Percentiles rank a stretch among this genome's conserved stretches.
These are phyloP conservation scores for Zygoascus meyerae DNA, from an alignment of 1,139 yeast genomes.

Conservation along the genomic window DNA sequence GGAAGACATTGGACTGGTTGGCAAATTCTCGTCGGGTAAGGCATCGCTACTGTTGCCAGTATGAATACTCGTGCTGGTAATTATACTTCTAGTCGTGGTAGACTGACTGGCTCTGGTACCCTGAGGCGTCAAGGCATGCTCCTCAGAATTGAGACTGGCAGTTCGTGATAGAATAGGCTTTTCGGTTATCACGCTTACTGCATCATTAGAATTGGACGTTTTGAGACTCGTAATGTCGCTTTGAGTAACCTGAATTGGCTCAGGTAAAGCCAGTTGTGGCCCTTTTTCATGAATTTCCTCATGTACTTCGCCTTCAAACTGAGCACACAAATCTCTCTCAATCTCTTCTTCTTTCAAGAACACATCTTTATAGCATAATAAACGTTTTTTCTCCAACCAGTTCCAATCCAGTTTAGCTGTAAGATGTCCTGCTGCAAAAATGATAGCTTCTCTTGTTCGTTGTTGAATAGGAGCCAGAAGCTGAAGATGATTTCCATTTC, in stretches of 20 bases:
- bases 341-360: slow-evolving; percentile 33
- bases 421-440: slow-evolving; percentile 41
- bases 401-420: slow-evolving; percentile 51
- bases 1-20: not conserved
- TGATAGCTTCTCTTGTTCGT: slow-evolving; percentile 45
- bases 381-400: slow-evolving; percentile 46
- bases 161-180: not conserved
- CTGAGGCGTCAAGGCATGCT: not conserved
- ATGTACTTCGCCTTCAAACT: not conserved
- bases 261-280: too few relatives aligned
- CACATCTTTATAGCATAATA: slow-evolving; percentile 38
- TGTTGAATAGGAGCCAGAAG: slow-evolving; percentile 48
- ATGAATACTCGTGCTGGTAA: not conserved
- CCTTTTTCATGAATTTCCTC: not conserved
- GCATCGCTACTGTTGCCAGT: not conserved
- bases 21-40: not conserved
- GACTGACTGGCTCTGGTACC: not conserved
- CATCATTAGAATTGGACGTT: not conserved
- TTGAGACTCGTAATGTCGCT: too few relatives aligned
- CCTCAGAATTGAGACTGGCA: not conserved
- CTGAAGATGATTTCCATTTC: slow-evolving; percentile 38
- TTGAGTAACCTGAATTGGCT: too few relatives aligned
- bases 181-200: not conserved
- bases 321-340: slow-evolving; percentile 22
- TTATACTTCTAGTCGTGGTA: not conserved